Conservation (phyloP, 257 asterid genomes). For the Solanum corneliomulleri region DNA sequence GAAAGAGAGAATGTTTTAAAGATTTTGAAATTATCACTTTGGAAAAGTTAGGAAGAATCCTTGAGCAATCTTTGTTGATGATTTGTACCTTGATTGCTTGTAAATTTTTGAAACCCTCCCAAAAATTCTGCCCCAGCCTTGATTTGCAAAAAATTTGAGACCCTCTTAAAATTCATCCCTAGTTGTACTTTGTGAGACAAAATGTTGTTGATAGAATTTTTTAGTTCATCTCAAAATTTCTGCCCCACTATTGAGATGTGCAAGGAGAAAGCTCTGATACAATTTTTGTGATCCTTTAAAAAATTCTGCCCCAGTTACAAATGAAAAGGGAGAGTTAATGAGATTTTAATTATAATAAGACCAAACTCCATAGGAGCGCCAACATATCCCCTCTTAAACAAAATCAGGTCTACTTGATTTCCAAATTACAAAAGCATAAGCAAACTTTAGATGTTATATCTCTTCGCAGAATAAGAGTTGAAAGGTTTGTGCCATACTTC, state of each 20-base stretch:
- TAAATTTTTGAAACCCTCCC: too few species aligned
- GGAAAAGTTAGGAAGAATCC: background rate
- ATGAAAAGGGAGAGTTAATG: background rate
- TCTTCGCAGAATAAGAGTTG: too few species aligned
- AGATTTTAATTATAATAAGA: too few species aligned
- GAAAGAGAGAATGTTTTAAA: too few species aligned
- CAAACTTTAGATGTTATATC: too few species aligned
- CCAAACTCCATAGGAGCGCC: background rate
- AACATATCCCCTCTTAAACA: background rate
- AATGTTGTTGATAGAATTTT: too few species aligned
- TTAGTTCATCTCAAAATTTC: background rate
- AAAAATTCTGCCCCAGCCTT: background rate
- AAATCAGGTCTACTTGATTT: background rate
- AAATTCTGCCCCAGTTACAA: background rate
- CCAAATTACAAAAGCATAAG: too few species aligned
- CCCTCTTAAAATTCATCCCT: background rate
- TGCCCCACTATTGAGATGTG: too few species aligned
- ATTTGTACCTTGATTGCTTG: background rate
- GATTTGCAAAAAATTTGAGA: background rate
- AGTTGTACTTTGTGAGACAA: too few species aligned
- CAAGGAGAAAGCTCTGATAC: background rate
- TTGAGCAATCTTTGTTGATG: too few species aligned
- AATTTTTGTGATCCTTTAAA: background rate
- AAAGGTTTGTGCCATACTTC: too few species aligned
- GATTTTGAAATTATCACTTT: too few species aligned